Evolutionary conservation across 2,329 filamentous ascomycete species (phyloP), one percentile per base, ranked within the genome.

Genomic region (Clarireedia hainanense): DNA sequence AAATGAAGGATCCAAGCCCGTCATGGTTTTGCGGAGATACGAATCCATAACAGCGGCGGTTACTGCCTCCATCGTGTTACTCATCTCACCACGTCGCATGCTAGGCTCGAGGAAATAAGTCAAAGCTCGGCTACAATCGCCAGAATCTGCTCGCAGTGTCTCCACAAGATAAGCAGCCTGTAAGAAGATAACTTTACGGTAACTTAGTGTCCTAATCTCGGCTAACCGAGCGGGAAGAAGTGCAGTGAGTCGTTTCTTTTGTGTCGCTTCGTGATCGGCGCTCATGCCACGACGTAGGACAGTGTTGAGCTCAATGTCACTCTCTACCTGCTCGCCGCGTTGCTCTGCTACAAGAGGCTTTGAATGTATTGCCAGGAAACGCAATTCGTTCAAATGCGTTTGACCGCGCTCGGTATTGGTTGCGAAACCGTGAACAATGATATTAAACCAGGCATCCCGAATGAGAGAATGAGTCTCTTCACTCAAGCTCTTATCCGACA

Each of bases 391-490:
- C 50, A 84, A 72, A 64, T 95, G 83, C 62, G 82, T 81, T 68
- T 85, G 86, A 17, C 86, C 88, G 54, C 88, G 81, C 15, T 85
- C 80, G 0, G 90, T 92, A 15, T 80, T 80, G 10, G 86, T 78
- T 9, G 85, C 86, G 68, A 97, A 95, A 4, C 91, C 94, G 69
- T 99, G 94, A 0, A 96, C 88, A 23, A 91, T 89, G 60, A 97
- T 90, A 66, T 99, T 99, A 74, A 96, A 97, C 94, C 94, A 99
- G 5, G 90, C 89, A 75, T 99, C 91, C 52, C 92, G 85, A 63
- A 94, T 80, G 56, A 95, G 74, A 26, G 83, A 80, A 59, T 88
- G 80, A 6, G 83, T 81, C 57, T 92, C 84, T 51, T 91, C 86
- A 52, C 87, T 81, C 54, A 73, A 72, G 9, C 74, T 63, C 30